Conservation (phyloP, 352 stramenopile species). For the Pythium utonaiense region DNA sequence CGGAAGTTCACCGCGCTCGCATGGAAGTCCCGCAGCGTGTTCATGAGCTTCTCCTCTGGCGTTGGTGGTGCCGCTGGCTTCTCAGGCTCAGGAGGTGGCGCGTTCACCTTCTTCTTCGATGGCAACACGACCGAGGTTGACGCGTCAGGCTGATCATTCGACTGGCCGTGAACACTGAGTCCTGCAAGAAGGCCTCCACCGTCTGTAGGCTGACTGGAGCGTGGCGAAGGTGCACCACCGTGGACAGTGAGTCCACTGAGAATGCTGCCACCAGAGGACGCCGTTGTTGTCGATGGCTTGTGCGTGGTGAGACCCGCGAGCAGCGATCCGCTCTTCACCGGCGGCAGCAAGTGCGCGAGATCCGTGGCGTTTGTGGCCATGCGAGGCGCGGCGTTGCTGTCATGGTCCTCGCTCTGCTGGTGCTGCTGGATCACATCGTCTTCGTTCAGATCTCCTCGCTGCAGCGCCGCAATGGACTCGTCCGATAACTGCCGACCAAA, state of each 20-base stretch:
- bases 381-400: slow-evolving; percentile 23
- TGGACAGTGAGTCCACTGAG: slow-evolving; percentile 71
- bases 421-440: slow-evolving; percentile 58
- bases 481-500: slow-evolving; percentile 84
- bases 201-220: slow-evolving; percentile 17
- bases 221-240: slow-evolving; percentile 29
- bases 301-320: slow-evolving; percentile 67
- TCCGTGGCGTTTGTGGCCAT: slow-evolving; percentile 47
- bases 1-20: slow-evolving; percentile 67
- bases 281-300: neutral
- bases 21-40: slow-evolving; percentile 72
- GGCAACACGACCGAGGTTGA: slow-evolving; percentile 26
- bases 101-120: slow-evolving; percentile 26
- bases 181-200: slow-evolving; percentile 45
- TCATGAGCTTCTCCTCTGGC: slow-evolving; percentile 61
- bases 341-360: slow-evolving; percentile 61
- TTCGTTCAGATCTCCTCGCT: slow-evolving; percentile 72
- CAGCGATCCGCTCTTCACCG: slow-evolving; percentile 48
- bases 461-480: slow-evolving; percentile 69
- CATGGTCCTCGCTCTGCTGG: neutral
- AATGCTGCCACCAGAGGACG: slow-evolving; percentile 31
- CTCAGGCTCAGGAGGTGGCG: slow-evolving; percentile 15
- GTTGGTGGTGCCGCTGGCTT: slow-evolving; percentile 34
- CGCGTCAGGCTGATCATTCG: slow-evolving; percentile 21
- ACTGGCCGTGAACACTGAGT: slow-evolving; percentile 38